Percentiles rank a stretch among this genome's conserved stretches.
Evolutionary conservation across 2,329 filamentous ascomycete genomes (phyloP).

Genomic region (Westerdykella sp.): DNA sequence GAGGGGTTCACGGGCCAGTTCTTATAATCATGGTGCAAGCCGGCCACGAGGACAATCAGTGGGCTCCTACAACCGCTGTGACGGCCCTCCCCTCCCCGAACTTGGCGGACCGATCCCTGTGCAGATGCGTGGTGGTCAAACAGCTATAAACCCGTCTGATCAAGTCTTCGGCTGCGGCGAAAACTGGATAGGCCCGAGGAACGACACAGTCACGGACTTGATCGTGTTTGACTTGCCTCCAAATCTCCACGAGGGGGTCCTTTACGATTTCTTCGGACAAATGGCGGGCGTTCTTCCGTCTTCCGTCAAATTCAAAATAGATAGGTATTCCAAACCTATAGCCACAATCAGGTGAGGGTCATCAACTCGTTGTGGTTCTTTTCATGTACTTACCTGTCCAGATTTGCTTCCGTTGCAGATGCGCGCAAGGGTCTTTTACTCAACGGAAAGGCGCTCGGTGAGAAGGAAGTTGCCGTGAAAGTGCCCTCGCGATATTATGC

Average conservation of each 20-base stretch:
- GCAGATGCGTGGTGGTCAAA: neutral
- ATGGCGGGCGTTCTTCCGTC: conserved; percentile 6
- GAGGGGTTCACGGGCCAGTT: neutral
- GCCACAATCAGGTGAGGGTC: conserved; percentile 5
- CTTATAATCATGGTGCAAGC: neutral
- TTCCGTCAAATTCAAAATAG: conserved; percentile 4
- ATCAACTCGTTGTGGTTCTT: neutral
- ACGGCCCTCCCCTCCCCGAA: neutral
- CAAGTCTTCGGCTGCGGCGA: conserved; percentile 17
- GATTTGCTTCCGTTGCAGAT: conserved; percentile 9
- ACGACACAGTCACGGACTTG: conserved; percentile 21
- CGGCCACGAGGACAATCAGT: neutral
- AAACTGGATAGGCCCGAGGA: conserved; percentile 27
- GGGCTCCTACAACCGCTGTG: neutral
- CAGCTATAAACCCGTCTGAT: conserved; percentile 8
- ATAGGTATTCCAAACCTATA: neutral
- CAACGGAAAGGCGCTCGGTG: neutral
- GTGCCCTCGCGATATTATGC: conserved; percentile 7
- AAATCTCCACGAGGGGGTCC: conserved; percentile 8
- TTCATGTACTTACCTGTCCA: conserved; percentile 8
- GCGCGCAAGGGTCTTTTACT: conserved; percentile 8
- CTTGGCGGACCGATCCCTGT: too few species aligned
- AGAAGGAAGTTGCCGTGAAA: conserved; percentile 5
- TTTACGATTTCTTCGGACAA: conserved; percentile 16
- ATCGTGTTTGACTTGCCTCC: conserved; percentile 20